phyloP scores from a whole-genome alignment of 768 basidiomycete species.

The Hericium rajendrae region DNA sequence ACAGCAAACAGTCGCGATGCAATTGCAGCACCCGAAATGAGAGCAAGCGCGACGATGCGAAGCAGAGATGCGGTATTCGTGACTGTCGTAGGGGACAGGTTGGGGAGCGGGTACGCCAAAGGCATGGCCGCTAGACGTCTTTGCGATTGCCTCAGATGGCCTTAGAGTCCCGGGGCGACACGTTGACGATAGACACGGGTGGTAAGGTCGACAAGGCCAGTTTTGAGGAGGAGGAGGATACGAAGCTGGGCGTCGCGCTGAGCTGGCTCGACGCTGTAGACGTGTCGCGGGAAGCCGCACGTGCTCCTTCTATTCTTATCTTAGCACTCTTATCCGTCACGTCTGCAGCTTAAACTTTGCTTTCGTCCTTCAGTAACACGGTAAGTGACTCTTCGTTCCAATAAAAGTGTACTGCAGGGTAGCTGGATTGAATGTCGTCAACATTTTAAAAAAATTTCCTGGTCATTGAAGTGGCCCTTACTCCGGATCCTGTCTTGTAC shows the following conservation, averaged over 20 bases:
- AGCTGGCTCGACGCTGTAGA: neutral
- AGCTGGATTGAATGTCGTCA: too few species aligned
- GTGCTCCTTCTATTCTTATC: neutral
- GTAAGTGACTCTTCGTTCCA: too few species aligned
- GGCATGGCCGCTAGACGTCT: constrained; percentile 43
- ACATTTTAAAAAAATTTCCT: too few species aligned
- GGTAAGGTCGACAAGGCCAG: neutral
- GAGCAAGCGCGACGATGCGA: constrained; percentile 78
- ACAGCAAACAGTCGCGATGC: constrained; percentile 96
- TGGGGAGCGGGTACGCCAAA: constrained; percentile 66
- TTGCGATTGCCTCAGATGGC: too few species aligned
- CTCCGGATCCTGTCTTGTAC: too few species aligned
- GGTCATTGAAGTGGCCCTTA: too few species aligned
- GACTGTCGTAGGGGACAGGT: constrained; percentile 63
- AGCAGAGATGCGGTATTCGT: constrained; percentile 85
- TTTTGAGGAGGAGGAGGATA: neutral
- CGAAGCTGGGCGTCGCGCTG: neutral
- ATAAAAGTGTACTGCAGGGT: too few species aligned
- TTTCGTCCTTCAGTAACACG: neutral
- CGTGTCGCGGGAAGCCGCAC: neutral
- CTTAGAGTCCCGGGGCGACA: neutral
- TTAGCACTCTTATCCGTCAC: too few species aligned
- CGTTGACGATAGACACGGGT: neutral
- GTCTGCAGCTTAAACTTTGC: too few species aligned
- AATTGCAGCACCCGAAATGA: constrained; percentile 92